phyloP scores from a whole-genome alignment of 2,329 filamentous ascomycete genomes.

The Microcyclosporella mali region DNA sequence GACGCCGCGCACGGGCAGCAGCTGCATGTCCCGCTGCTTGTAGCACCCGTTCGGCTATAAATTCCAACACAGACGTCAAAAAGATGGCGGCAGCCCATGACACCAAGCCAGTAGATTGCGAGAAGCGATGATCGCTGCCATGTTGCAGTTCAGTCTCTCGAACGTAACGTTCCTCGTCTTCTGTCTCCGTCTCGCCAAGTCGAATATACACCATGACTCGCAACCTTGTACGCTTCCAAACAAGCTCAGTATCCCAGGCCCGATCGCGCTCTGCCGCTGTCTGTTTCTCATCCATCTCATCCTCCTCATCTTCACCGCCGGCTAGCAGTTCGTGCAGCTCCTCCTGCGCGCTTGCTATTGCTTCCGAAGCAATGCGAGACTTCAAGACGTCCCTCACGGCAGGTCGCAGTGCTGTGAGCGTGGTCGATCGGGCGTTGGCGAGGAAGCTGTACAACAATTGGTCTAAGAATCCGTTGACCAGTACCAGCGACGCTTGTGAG shows the following conservation, averaged over 20 bases:
- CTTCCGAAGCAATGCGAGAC: slow-evolving; percentile 78
- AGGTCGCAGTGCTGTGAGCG: slow-evolving; percentile 66
- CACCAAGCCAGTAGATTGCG: slow-evolving; percentile 46
- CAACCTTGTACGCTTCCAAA: slow-evolving; percentile 88
- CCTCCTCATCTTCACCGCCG: slow-evolving; percentile 61
- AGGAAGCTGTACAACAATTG: slow-evolving; percentile 88
- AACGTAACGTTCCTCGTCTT: slow-evolving; percentile 87
- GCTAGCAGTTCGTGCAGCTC: slow-evolving; percentile 84
- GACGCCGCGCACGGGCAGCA: slow-evolving; percentile 53
- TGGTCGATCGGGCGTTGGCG: slow-evolving; percentile 70
- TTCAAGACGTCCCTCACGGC: slow-evolving; percentile 84
- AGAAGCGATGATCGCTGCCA: slow-evolving; percentile 52
- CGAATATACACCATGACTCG: slow-evolving; percentile 98
- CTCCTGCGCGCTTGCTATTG: slow-evolving; percentile 75
- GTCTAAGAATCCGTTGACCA: slow-evolving; percentile 90
- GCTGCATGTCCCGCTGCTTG: slow-evolving; percentile 82
- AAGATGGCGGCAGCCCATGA: slow-evolving; percentile 94
- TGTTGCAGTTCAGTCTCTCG: slow-evolving; percentile 67
- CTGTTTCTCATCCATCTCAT: slow-evolving; percentile 29
- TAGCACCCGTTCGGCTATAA: slow-evolving; percentile 84
- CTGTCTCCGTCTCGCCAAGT: slow-evolving; percentile 92
- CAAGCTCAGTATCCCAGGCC: slow-evolving; percentile 83
- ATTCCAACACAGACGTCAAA: slow-evolving; percentile 88
- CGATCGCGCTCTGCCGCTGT: slow-evolving; percentile 32
- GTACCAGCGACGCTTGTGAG: slow-evolving; percentile 62